Percentiles rank a stretch among this genome's conserved stretches.
Evolutionary conservation across 2,329 filamentous ascomycete genomes (phyloP).

Genomic region (Neocatenulostroma microsporum): DNA sequence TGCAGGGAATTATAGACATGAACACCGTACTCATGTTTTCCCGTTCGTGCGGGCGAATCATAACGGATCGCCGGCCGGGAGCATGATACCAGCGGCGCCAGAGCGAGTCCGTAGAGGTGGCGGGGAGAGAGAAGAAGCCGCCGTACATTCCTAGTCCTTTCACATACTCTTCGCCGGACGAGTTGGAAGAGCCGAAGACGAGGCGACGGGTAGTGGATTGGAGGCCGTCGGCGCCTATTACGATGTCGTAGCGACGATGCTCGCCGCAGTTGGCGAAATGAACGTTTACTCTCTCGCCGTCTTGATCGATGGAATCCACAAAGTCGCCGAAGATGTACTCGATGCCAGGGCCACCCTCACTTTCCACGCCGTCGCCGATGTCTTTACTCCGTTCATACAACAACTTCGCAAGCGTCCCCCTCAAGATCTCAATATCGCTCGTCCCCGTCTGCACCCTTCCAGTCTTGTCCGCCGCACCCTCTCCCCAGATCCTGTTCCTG

Average conservation of each 20-base stretch:
- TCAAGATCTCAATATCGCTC: conserved; percentile 28
- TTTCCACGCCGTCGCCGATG: conserved; percentile 16
- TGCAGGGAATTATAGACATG: conserved; percentile 19
- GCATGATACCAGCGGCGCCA: conserved; percentile 28
- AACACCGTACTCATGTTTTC: conserved; percentile 21
- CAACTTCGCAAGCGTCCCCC: conserved; percentile 22
- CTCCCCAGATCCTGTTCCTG: conserved; percentile 15
- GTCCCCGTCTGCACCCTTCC: conserved; percentile 23
- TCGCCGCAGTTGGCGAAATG: conserved; percentile 20
- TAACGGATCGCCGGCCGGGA: conserved; percentile 21
- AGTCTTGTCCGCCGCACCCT: conserved; percentile 19
- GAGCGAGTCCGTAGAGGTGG: conserved; percentile 15
- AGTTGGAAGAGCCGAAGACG: conserved; percentile 24
- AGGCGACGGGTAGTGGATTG: conserved; percentile 22
- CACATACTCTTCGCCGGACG: conserved; percentile 13
- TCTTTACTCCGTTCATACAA: conserved; percentile 16
- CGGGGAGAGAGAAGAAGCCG: conserved; percentile 27
- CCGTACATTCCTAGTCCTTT: conserved; percentile 22
- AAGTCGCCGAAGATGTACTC: conserved; percentile 26
- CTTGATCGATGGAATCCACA: conserved; percentile 18
- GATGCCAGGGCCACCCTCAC: conserved; percentile 19
- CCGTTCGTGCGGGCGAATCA: conserved; percentile 23
- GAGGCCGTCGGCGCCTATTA: conserved; percentile 29
- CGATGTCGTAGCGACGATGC: conserved; percentile 18
- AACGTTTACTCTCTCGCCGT: conserved; percentile 20